phyloP scores from a whole-genome alignment of 192 early-diverging fungal genomes.

The Funneliformis mosseae region DNA sequence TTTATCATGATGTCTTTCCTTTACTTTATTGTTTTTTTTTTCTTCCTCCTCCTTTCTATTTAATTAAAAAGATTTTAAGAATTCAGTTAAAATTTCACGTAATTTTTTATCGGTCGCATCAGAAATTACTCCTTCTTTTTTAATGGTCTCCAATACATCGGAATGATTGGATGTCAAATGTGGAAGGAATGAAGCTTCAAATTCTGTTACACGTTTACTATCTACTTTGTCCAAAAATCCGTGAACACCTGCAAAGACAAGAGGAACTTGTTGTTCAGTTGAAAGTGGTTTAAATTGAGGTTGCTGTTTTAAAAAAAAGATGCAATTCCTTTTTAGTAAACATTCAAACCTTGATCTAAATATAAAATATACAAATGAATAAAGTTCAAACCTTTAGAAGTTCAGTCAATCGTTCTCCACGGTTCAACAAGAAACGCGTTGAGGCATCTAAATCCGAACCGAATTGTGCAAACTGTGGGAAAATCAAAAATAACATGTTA shows the following conservation, averaged over 20 bases:
- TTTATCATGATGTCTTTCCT: not conserved
- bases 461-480: conserved; percentile 89
- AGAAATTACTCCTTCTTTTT: conserved; percentile 85
- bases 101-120: conserved; percentile 93
- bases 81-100: conserved; percentile 77
- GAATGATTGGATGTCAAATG: conserved; percentile 86
- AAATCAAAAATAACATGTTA: not conserved
- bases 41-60: conserved; percentile 5
- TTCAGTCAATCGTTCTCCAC: conserved; percentile 99
- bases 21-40: no score
- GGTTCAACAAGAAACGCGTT: conserved; percentile 99
- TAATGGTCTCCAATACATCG: conserved; percentile 88
- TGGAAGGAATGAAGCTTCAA: conserved; percentile 89
- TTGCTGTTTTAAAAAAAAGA: conserved; percentile 61
- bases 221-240: conserved; percentile 99
- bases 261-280: conserved; percentile 96
- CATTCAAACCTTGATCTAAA: not conserved
- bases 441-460: conserved; percentile 99
- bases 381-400: conserved; percentile 71
- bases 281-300: conserved; percentile 96
- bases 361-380: not conserved
- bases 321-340: not conserved
- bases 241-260: conserved; percentile 99
- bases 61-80: conserved; percentile 78
- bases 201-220: conserved; percentile 90